Base-by-base conservation (phyloP, 2,329 filamentous ascomycete genomes). In the Nigrospora osmanthi region DNA sequence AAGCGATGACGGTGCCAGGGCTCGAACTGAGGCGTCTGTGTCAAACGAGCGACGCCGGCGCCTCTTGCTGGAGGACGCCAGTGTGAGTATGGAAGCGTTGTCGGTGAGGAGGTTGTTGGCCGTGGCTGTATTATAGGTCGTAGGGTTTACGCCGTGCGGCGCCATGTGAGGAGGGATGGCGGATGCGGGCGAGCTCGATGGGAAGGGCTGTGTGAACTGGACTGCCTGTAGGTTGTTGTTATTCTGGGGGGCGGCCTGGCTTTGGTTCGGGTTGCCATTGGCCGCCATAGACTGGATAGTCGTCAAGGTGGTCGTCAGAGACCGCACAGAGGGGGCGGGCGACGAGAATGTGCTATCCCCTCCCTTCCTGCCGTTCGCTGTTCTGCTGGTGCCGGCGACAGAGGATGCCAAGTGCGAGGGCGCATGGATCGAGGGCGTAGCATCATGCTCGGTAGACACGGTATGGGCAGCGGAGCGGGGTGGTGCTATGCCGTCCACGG, bases 31-130 rank as follows among this genome's bases (percentile, higher is more conserved):
- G 6, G 88, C 88, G 60, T 93, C 86, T 0, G 88, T 93, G 62
- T 93, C 88, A 65, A 91, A 81, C 30, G 86, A 90, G 48, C 87
- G 79, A 40, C 87, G 78, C 33, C 88, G 81, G 28, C 83, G 78
- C 34, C 84, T 80, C 66, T 91, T 89, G 52, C 84, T 88, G 0
- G 86, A 90, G 4, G 87, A 91, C 3, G 88, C 88, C 13, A 94
- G 73, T 0, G 88, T 94, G 48, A 94, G 68, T 53, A 94, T 90
- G 23, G 87, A 91, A 17, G 88, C 88, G 59, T 94, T 88, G 62
- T 94, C 88, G 1, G 85, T 89, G 32, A 91, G 70, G 6, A 91
- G 74, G 55, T 87, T 88, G 64, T 90, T 89, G 43, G 87, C 87
- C 0, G 85, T 91, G 2, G 86, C 86, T n/a, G 77, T 79, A 42